A percentile compares a stretch with the other conserved stretches of the same genome.
These are phyloP conservation scores for Rhizophora mangle DNA, from an alignment of 345 rosid genomes.

Conservation along the genomic window DNA sequence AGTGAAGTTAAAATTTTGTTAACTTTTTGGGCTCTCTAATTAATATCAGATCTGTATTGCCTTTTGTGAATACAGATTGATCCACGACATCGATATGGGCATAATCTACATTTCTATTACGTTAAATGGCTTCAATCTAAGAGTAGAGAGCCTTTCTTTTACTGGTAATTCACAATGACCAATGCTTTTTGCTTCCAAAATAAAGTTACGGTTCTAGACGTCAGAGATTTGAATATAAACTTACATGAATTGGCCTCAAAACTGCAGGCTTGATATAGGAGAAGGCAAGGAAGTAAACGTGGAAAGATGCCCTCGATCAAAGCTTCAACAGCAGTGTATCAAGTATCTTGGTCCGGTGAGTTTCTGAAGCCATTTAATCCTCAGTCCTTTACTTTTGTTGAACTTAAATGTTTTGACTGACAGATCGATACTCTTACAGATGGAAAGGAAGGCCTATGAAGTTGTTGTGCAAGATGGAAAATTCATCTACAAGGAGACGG, in stretches of 20 bases:
- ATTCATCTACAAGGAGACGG: slow-evolving; percentile 56
- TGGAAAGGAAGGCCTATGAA: slow-evolving; percentile 80
- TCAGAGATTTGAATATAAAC: slow-evolving; percentile 16
- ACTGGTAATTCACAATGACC: slow-evolving; percentile 58
- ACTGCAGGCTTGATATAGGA: slow-evolving; percentile 88
- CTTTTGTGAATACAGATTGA: slow-evolving; percentile 55
- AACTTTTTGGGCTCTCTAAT: slow-evolving; percentile 1
- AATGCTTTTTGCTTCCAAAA: neutral
- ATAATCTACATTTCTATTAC: slow-evolving; percentile 80
- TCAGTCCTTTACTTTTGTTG: neutral
- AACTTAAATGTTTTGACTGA: slow-evolving; percentile 8
- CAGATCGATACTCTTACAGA: slow-evolving; percentile 36
- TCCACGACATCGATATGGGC: slow-evolving; percentile 94
- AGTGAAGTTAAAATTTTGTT: neutral
- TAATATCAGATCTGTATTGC: slow-evolving; percentile 16
- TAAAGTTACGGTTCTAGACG: slow-evolving; percentile 14
- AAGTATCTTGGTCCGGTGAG: slow-evolving; percentile 93
- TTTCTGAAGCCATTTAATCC: slow-evolving; percentile 7
- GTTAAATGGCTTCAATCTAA: slow-evolving; percentile 73
- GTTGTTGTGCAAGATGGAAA: slow-evolving; percentile 68
- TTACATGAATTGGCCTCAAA: slow-evolving; percentile 6
- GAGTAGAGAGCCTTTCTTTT: slow-evolving; percentile 95
- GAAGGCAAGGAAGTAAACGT: slow-evolving; percentile 82
- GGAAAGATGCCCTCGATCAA: slow-evolving; percentile 66
- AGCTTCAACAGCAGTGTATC: slow-evolving; percentile 87